A percentile compares a stretch with the other conserved stretches of the same genome.
Conservation (phyloP, 129 eudicot species). For the Tanacetum coccineum region DNA sequence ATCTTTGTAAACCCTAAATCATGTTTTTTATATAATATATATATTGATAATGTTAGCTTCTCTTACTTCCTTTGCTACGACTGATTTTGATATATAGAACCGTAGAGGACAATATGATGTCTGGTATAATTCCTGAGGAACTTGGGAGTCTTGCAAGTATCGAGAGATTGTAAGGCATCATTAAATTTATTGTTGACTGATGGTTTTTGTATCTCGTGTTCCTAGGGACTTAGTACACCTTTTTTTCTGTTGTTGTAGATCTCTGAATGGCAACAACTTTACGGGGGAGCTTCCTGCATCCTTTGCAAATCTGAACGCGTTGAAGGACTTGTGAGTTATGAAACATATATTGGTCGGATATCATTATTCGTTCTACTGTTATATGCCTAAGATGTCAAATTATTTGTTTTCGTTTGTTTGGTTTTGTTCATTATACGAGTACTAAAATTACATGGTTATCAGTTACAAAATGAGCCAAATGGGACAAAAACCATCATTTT, state of each 20-base stretch:
- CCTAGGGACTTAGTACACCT: background rate
- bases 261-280: constrained; percentile 50
- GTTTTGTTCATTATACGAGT: no score
- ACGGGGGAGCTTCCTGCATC: constrained; percentile 64
- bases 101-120: constrained; percentile 58
- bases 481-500: no score
- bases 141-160: constrained; percentile 54
- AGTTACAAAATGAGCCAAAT: no score
- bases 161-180: constrained; percentile 45
- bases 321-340: constrained; percentile 63
- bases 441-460: no score
- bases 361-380: background rate
- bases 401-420: no score
- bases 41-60: background rate
- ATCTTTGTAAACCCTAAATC: constrained; percentile 35
- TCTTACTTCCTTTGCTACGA: constrained; percentile 4
- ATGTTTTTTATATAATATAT: background rate
- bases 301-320: constrained; percentile 48
- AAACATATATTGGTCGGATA: background rate
- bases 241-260: constrained; percentile 29
- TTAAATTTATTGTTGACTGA: background rate
- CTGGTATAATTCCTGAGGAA: constrained; percentile 57
- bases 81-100: constrained; percentile 26
- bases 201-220: background rate
- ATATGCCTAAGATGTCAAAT: no score